Percentiles rank a stretch among this genome's conserved stretches.
phyloP scores from a whole-genome alignment of 148 eudicot genomes.

The Dianthus caryophyllus region DNA sequence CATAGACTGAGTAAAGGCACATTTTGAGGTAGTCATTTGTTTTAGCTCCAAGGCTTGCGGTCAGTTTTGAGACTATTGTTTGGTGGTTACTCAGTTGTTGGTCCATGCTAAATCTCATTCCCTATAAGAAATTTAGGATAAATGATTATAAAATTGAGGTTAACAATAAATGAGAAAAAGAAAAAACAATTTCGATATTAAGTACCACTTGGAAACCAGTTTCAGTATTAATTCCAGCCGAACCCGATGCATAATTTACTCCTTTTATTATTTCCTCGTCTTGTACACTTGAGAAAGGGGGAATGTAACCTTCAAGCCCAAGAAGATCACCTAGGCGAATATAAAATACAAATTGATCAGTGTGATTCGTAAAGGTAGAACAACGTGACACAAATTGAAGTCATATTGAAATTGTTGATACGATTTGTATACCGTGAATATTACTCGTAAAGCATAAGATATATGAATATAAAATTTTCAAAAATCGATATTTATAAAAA shows the following conservation, averaged over 20 bases:
- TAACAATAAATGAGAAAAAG: no score
- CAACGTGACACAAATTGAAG: constrained; percentile 28
- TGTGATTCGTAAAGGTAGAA: constrained; percentile 35
- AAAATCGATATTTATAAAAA: no score
- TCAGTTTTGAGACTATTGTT: constrained; percentile 22
- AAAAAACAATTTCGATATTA: no score
- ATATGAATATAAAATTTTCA: no score
- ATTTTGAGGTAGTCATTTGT: constrained; percentile 11
- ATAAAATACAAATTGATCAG: neutral
- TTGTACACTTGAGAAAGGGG: constrained; percentile 22
- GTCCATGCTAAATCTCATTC: constrained; percentile 31
- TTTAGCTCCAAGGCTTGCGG: constrained; percentile 11
- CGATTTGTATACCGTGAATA: no score
- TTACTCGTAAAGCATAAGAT: no score
- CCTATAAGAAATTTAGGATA: constrained; percentile 9
- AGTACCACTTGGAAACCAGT: constrained; percentile 38
- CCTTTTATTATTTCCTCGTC: constrained; percentile 20
- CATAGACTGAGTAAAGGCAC: constrained; percentile 37
- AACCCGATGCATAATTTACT: constrained; percentile 40
- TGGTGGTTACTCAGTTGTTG: constrained; percentile 24
- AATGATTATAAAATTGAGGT: no score
- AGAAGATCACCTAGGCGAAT: constrained; percentile 30
- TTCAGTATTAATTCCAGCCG: constrained; percentile 28
- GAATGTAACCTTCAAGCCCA: constrained; percentile 31
- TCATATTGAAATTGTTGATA: no score